Evolutionary conservation across 2,329 filamentous ascomycete species (phyloP), one percentile per base, ranked within the genome.

Genomic region (Aspergillus neotritici): DNA sequence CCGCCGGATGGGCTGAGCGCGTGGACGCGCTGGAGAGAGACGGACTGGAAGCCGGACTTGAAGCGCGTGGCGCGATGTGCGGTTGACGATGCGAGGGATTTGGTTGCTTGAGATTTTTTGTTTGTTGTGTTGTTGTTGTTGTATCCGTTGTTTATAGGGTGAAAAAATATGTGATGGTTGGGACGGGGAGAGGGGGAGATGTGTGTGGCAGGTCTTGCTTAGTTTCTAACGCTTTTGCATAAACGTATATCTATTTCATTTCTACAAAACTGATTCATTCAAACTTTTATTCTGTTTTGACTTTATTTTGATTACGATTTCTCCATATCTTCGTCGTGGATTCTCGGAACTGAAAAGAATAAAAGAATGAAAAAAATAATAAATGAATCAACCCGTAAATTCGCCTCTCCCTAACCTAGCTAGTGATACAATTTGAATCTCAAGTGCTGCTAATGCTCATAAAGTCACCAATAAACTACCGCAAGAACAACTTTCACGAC

Each of bases 11-110:
- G 87, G 0, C 65, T 94, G 53, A 90, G 91, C 63, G 80, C 82
- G 31, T 94, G 88, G 87, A 86, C 88, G 52, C 80, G 76, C 61
- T 97, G 87, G 64, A 76, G 91, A 11, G 93, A 97, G 71, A 86
- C 85, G 2, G 88, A 95, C 52, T 84, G 89, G 72, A 85, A 88
- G 68, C 78, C 77, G 5, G 71, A 93, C 55, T 67, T 98, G 64
- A 98, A 98, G 76, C 88, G 85, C 69, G 83, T 91, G 67, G 86
- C 87, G 2, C 77, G 90, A 57, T 79, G 82, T 32, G 87, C 83
- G 0, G 90, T 97, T 17, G 77, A 78, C 41, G 84, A 87, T 73
- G 77, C 80, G 32, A 81, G 75, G 60, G 58, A 54, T 28, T 54
- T 78, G 51, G 65, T 72, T 45, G 57, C 64, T 28, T 65, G 21